phyloP scores from a whole-genome alignment of 768 basidiomycete genomes.

The Guyanaporus albipodus region DNA sequence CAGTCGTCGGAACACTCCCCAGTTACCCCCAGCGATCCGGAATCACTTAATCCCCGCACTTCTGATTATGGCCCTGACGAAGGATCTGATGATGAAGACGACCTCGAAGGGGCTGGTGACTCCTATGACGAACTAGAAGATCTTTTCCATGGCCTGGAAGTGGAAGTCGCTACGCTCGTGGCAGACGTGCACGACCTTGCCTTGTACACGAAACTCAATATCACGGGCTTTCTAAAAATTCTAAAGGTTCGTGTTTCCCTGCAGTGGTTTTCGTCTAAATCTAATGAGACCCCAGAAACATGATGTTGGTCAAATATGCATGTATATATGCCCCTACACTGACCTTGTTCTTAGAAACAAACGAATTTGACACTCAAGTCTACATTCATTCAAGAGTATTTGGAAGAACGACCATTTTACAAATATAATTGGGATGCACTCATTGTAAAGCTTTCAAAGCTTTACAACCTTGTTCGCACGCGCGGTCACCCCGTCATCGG shows the following conservation, averaged over 20 bases:
- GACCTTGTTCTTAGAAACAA: conserved; percentile 68
- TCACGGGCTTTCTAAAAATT: conserved; percentile 99
- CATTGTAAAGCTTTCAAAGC: conserved; percentile 91
- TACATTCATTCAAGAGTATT: conserved; percentile 84
- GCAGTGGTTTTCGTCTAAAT: not conserved
- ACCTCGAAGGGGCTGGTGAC: conserved; percentile 43
- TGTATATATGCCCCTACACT: conserved; percentile 6
- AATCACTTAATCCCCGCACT: conserved; percentile 48
- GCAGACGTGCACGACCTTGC: conserved; percentile 91
- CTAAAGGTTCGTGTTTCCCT: conserved; percentile 59
- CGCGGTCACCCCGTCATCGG: conserved; percentile 92
- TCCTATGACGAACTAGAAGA: conserved; percentile 79
- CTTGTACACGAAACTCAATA: conserved; percentile 93
- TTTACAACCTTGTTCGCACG: conserved; percentile 94
- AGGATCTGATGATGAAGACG: conserved; percentile 61
- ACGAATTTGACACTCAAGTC: conserved; percentile 79
- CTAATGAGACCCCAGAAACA: conserved; percentile 64
- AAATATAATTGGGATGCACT: conserved; percentile 94
- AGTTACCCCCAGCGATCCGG: conserved; percentile 41
- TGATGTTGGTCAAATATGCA: conserved; percentile 52
- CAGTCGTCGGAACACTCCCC: conserved; percentile 24
- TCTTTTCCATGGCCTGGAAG: conserved; percentile 82
- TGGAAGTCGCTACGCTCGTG: conserved; percentile 91
- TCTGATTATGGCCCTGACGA: conserved; percentile 52
- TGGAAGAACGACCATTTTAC: conserved; percentile 95